phyloP scores from a whole-genome alignment of 2,329 filamentous ascomycete genomes.

The Myriosclerotinia scirpicola region DNA sequence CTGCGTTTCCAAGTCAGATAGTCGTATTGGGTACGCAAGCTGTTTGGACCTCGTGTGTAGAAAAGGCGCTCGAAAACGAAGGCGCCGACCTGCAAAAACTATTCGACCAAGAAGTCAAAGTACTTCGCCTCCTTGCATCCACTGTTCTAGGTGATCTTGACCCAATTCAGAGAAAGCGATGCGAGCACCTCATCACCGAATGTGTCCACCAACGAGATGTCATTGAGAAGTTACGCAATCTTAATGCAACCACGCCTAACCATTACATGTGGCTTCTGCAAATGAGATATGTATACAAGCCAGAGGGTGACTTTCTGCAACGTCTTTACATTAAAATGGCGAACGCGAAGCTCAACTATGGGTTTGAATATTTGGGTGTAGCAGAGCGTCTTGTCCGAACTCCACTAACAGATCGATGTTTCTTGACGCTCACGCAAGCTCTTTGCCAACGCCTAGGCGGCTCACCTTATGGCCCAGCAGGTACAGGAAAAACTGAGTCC shows the following conservation, averaged over 20 bases:
- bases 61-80: constrained; percentile 70
- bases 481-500: constrained; percentile 98
- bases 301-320: constrained; percentile 77
- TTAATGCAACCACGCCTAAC: constrained; percentile 70
- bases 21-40: constrained; percentile 92
- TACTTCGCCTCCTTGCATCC: constrained; percentile 81
- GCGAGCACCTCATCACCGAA: constrained; percentile 97
- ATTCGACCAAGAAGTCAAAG: constrained; percentile 78
- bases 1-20: constrained; percentile 85
- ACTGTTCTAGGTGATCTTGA: constrained; percentile 90
- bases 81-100: constrained; percentile 68
- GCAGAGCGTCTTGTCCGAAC: constrained; percentile 95
- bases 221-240: constrained; percentile 79
- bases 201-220: constrained; percentile 96
- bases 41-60: constrained; percentile 88
- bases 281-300: constrained; percentile 91
- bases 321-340: constrained; percentile 94
- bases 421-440: constrained; percentile 94
- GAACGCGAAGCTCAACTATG: constrained; percentile 91
- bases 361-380: constrained; percentile 96
- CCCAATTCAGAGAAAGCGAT: constrained; percentile 87
- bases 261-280: constrained; percentile 93
- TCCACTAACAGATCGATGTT: constrained; percentile 95
- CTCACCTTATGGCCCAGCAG: constrained; percentile 94
- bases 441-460: constrained; percentile 93